Conservation (phyloP, 2,329 filamentous ascomycete genomes). For the Cercospora beticola region DNA sequence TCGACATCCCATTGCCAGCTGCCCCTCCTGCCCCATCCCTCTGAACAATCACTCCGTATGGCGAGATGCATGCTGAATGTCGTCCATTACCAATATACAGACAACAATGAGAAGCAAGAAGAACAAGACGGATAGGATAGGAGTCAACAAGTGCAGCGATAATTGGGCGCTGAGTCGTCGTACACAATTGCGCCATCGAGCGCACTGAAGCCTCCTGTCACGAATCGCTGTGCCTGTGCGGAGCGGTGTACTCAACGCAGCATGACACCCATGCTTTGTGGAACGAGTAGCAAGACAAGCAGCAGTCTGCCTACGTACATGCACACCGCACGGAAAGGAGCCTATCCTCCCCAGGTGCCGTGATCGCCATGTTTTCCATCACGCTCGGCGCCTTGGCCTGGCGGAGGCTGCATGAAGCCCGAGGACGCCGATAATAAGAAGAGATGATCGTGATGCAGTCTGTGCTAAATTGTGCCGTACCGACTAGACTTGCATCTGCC, state of each 20-base stretch:
- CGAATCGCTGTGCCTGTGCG: neutral
- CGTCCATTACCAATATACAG: neutral
- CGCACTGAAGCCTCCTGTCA: constrained; percentile 5
- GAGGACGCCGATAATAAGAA: neutral
- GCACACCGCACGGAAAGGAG: neutral
- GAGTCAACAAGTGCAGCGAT: neutral
- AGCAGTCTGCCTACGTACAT: neutral
- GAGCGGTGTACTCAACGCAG: constrained; percentile 1
- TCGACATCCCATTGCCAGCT: constrained; percentile 13
- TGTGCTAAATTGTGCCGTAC: neutral
- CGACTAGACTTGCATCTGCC: neutral
- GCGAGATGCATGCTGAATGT: constrained; percentile 15
- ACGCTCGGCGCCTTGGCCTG: neutral
- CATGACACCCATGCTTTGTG: neutral
- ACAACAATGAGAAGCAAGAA: neutral
- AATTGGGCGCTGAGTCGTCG: constrained; percentile 3
- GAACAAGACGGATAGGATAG: neutral
- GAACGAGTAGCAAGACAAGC: constrained; percentile 6
- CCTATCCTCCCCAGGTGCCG: neutral
- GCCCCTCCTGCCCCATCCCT: constrained; percentile 13
- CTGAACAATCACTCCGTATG: constrained; percentile 15
- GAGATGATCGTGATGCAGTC: neutral
- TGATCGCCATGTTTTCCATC: neutral
- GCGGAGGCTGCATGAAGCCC: neutral
- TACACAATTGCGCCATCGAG: constrained; percentile 7